These are phyloP conservation scores for Pseudozyma thailandica DNA, from an alignment of 1,284 basidiomycete species.

Conservation along the genomic window DNA sequence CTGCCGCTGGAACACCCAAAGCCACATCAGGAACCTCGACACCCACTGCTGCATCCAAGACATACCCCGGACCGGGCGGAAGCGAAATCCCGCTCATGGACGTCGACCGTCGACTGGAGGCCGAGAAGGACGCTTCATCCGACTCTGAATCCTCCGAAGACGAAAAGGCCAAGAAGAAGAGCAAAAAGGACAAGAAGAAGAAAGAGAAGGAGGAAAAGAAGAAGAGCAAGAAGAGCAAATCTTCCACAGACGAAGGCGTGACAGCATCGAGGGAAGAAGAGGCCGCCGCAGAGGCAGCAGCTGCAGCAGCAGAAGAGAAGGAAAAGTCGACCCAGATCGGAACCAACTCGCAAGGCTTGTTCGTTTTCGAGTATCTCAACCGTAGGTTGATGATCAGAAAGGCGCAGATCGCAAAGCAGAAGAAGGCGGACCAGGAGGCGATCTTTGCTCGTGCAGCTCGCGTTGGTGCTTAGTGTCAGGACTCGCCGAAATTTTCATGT, in stretches of 20 bases:
- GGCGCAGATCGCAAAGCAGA: conserved; percentile 53
- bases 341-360: conserved; percentile 43
- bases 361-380: conserved; percentile 61
- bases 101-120: conserved; percentile 38
- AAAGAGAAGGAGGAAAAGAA: conserved; percentile 27
- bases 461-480: conserved; percentile 23
- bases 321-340: conserved; percentile 46
- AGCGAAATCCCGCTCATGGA: conserved; percentile 44
- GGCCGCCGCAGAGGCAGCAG: neutral
- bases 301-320: conserved; percentile 15
- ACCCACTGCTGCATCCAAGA: conserved; percentile 26
- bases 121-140: conserved; percentile 10
- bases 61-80: conserved; percentile 43
- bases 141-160: conserved; percentile 13
- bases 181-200: conserved; percentile 22
- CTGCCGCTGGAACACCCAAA: conserved; percentile 36
- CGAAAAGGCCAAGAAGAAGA: conserved; percentile 16
- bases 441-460: conserved; percentile 56
- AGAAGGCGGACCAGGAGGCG: conserved; percentile 54
- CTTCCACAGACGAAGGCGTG: neutral
- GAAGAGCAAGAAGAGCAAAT: conserved; percentile 29
- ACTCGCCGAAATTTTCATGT: neutral
- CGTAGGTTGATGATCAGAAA: conserved; percentile 58
- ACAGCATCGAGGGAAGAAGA: too few species aligned
- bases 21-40: conserved; percentile 31